phyloP scores from a whole-genome alignment of 2,329 filamentous ascomycete species.

The Blastomyces parvus region DNA sequence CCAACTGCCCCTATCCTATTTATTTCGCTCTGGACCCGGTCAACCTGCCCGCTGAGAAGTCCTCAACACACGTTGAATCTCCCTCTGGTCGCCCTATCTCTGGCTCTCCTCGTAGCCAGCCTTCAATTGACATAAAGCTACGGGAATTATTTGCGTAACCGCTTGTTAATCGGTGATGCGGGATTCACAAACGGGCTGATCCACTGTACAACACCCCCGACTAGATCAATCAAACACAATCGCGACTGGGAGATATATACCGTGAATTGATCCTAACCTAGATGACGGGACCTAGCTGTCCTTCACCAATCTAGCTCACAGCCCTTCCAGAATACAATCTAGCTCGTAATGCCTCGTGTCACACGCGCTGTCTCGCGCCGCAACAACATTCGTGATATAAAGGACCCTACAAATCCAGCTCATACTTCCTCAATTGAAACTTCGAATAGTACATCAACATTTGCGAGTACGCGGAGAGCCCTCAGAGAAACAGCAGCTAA shows the following conservation, averaged over 20 bases:
- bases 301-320: background rate
- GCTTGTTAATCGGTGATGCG: background rate
- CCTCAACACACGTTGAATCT: background rate
- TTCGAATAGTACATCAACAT: background rate
- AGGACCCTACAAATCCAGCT: background rate
- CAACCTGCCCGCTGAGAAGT: background rate
- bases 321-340: background rate
- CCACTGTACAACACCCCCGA: background rate
- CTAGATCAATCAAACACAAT: background rate
- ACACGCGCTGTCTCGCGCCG: constrained; percentile 18
- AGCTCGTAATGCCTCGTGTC: constrained; percentile 14
- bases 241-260: background rate
- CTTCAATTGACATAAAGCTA: background rate
- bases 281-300: background rate
- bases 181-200: background rate
- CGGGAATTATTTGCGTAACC: background rate
- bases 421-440: background rate
- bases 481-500: constrained; percentile 4
- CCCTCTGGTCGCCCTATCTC: background rate
- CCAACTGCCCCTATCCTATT: background rate
- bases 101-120: background rate
- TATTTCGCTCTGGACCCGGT: background rate
- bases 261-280: background rate
- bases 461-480: background rate
- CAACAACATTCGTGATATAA: constrained; percentile 7